phyloP scores from a whole-genome alignment of 2,329 filamentous ascomycete species.

The Alternaria ventricosa region DNA sequence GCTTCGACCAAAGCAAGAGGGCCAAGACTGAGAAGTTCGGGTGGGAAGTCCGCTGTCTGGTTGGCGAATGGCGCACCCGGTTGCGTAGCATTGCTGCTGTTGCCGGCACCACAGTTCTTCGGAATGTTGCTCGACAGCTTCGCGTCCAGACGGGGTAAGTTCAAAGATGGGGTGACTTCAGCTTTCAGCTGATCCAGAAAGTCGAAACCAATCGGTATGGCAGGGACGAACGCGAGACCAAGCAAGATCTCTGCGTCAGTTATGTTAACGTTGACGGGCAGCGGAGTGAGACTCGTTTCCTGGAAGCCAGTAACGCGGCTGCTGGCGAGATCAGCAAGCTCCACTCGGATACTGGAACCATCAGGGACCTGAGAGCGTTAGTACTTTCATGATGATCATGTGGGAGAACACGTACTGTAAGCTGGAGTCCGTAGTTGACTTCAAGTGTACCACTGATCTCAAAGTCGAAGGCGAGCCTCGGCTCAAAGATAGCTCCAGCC shows the following conservation, averaged over 20 bases:
- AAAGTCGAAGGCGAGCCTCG: constrained; percentile 36
- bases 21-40: constrained; percentile 8
- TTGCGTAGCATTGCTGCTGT: background rate
- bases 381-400: background rate
- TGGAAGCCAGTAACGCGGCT: constrained; percentile 39
- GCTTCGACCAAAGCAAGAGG: constrained; percentile 34
- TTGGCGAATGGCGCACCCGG: constrained; percentile 6
- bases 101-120: constrained; percentile 23
- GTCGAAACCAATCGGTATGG: constrained; percentile 45
- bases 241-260: constrained; percentile 37
- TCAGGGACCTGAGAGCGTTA: constrained; percentile 34
- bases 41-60: background rate
- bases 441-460: constrained; percentile 37
- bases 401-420: constrained; percentile 32
- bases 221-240: constrained; percentile 39
- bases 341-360: constrained; percentile 36
- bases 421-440: constrained; percentile 46
- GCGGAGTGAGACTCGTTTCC: constrained; percentile 33
- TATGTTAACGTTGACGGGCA: constrained; percentile 43
- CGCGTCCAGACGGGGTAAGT: constrained; percentile 41
- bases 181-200: constrained; percentile 38
- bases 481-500: constrained; percentile 45
- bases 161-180: constrained; percentile 37
- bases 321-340: constrained; percentile 31
- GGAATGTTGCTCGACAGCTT: constrained; percentile 31